These are phyloP conservation scores for Blepharisma stoltei DNA, from an alignment of 73 alveolate species.

Conservation along the genomic window DNA sequence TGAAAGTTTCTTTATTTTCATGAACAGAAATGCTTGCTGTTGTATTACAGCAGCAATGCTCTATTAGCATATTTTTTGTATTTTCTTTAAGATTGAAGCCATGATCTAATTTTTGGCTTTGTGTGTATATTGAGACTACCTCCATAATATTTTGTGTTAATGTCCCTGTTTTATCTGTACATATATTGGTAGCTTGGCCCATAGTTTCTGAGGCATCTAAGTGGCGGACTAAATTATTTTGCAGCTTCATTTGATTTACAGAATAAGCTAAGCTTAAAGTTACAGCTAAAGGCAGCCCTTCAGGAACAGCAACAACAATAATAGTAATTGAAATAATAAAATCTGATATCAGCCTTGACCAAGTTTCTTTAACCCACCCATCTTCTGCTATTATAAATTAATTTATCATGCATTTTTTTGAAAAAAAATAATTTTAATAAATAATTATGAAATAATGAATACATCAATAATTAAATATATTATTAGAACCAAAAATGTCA, in stretches of 20 bases:
- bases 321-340: constrained; percentile 82
- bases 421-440: too few species aligned
- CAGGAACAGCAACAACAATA: constrained; percentile 95
- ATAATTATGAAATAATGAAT: too few species aligned
- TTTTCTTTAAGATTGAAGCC: constrained; percentile 35
- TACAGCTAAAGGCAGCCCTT: constrained; percentile 96
- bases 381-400: too few species aligned
- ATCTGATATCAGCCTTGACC: constrained; percentile 34
- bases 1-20: constrained; percentile 29
- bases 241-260: constrained; percentile 90
- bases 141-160: constrained; percentile 81
- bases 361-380: constrained; percentile 14
- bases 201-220: constrained; percentile 93
- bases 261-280: constrained; percentile 89
- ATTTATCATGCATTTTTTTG: too few species aligned
- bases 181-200: constrained; percentile 97
- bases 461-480: constrained; percentile 29
- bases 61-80: constrained; percentile 11
- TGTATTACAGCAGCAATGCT: constrained; percentile 39
- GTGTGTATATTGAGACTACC: constrained; percentile 61
- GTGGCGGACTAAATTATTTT: constrained; percentile 87
- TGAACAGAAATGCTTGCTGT: constrained; percentile 40
- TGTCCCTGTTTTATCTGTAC: constrained; percentile 90
- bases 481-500: constrained; percentile 74
- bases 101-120: constrained; percentile 20